Evolutionary conservation across 768 basidiomycete species (phyloP).

Genomic region (Sporobolomyces phaffii): DNA sequence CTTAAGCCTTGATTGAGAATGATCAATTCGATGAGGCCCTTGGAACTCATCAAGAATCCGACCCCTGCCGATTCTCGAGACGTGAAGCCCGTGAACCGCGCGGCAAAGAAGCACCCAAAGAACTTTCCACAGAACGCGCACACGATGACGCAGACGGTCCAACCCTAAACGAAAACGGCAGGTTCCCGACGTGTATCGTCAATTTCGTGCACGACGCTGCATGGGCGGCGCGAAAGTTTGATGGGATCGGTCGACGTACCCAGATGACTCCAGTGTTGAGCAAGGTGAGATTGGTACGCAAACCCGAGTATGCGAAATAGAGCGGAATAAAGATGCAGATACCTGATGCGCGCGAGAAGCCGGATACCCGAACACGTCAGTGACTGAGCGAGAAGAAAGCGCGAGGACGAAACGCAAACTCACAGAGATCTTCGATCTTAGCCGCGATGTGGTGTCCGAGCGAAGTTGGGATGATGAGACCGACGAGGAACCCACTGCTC

Average conservation of each 20-base stretch:
- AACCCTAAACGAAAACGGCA: too few species aligned
- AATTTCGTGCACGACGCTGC: too few species aligned
- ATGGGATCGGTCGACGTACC: too few species aligned
- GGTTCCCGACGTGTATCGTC: too few species aligned
- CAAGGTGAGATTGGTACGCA: conserved; percentile 71
- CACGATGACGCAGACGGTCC: conserved; percentile 64
- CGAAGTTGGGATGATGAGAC: conserved; percentile 73
- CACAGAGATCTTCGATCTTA: conserved; percentile 80
- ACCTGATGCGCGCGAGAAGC: conserved; percentile 16
- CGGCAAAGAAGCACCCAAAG: conserved; percentile 59
- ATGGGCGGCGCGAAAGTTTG: too few species aligned
- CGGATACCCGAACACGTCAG: too few species aligned
- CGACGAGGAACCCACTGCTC: conserved; percentile 64
- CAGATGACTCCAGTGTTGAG: conserved; percentile 70
- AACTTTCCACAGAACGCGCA: conserved; percentile 79
- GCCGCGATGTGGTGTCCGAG: conserved; percentile 73
- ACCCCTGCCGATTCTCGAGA: conserved; percentile 74
- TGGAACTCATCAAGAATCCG: conserved; percentile 86
- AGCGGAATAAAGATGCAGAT: conserved; percentile 40
- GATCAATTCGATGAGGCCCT: conserved; percentile 73
- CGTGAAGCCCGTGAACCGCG: conserved; percentile 60
- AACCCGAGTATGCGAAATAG: conserved; percentile 85
- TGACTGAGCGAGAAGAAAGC: too few species aligned
- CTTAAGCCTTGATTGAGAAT: conserved; percentile 78
- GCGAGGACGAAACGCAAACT: conserved; percentile 54